These are phyloP conservation scores for Daldinia grandis DNA, from an alignment of 495 filamentous ascomycete species.

Conservation along the genomic window DNA sequence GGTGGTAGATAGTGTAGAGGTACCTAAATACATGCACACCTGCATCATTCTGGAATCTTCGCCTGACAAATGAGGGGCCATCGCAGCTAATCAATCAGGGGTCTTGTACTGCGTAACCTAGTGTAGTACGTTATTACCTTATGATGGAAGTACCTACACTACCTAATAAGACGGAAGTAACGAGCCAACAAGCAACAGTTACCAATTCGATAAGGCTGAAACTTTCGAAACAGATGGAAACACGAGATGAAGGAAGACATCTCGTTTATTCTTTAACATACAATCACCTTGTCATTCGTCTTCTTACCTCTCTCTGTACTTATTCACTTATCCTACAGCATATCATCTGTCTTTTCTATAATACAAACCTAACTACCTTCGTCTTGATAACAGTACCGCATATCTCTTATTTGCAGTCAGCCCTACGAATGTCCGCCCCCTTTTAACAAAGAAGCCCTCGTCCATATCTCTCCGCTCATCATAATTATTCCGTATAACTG, in stretches of 20 bases:
- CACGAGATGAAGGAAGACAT: not conserved
- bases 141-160: conserved; percentile 1
- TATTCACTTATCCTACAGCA: not conserved
- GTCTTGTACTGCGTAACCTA: not conserved
- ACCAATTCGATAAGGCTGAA: conserved; percentile 2
- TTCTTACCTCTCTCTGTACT: not conserved
- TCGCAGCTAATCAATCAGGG: not conserved
- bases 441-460: conserved; percentile 16
- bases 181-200: not conserved
- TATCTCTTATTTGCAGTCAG: conserved; percentile 17
- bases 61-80: conserved; percentile 28
- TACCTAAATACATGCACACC: not conserved
- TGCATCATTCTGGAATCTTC: conserved; percentile 36
- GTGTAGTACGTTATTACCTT: conserved; percentile 4
- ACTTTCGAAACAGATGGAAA: conserved; percentile 18
- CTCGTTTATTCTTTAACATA: not conserved
- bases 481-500: not conserved
- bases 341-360: not conserved
- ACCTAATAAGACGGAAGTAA: not conserved
- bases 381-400: not conserved
- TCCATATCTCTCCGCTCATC: not conserved
- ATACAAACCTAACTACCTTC: not conserved
- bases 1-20: not conserved
- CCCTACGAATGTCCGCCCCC: conserved; percentile 3
- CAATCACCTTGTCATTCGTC: not conserved